phyloP scores from a whole-genome alignment of 371 early-diverging fungal species.

The Zychaea mexicana region DNA sequence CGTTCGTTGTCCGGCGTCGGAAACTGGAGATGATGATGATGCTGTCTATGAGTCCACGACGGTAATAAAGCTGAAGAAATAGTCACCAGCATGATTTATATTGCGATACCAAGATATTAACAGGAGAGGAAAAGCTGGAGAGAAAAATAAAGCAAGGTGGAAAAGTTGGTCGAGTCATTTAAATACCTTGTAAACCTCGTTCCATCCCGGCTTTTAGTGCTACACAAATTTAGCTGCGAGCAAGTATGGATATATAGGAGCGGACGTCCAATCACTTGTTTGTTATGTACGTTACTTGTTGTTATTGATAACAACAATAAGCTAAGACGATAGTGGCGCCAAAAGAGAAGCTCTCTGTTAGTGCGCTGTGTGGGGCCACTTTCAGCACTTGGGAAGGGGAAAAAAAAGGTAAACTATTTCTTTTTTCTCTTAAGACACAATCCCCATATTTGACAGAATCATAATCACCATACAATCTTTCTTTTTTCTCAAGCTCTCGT shows the following conservation, averaged over 20 bases:
- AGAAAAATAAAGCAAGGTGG: constrained; percentile 1
- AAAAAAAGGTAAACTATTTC: not conserved
- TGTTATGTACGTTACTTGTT: too few relatives aligned
- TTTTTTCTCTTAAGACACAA: not conserved
- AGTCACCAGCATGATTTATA: not conserved
- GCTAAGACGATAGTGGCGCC: not conserved
- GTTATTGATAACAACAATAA: not conserved
- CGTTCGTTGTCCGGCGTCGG: not conserved
- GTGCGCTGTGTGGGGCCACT: not conserved
- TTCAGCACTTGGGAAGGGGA: not conserved
- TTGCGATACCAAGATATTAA: not conserved
- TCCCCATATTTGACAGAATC: not conserved
- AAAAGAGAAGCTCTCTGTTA: too few relatives aligned
- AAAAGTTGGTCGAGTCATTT: not conserved
- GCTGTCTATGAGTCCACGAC: not conserved
- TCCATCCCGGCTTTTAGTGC: not conserved
- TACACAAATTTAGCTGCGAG: constrained; percentile 5
- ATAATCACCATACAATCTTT: not conserved
- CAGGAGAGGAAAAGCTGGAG: constrained; percentile 5
- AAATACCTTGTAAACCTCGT: not conserved
- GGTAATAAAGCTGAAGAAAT: not conserved
- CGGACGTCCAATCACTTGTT: not conserved
- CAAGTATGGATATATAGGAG: constrained; percentile 1
- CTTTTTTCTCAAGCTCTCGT: constrained; percentile 3
- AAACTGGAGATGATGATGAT: not conserved